Conservation (phyloP, 2,329 filamentous ascomycete genomes). For the Curvularia lunata region DNA sequence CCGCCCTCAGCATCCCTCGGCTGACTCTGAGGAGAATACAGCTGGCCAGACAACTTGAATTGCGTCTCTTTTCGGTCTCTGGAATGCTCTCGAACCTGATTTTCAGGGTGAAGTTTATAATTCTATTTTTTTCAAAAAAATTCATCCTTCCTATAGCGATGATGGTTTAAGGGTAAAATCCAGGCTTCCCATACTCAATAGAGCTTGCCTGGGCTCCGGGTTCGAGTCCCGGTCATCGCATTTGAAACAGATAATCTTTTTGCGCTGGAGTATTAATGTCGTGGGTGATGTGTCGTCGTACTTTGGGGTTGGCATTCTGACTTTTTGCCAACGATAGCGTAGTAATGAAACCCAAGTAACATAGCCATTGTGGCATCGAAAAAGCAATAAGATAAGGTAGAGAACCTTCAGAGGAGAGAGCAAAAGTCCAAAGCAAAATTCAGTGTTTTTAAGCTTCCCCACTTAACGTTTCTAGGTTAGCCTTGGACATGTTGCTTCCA, state of each 20-base stretch:
- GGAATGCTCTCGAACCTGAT: neutral
- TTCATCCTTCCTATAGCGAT: constrained; percentile 10
- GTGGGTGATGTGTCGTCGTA: neutral
- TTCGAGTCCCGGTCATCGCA: constrained; percentile 38
- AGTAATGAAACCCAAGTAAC: neutral
- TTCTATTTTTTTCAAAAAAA: neutral
- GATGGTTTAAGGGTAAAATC: constrained; percentile 44
- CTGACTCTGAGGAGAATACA: neutral
- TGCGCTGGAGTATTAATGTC: neutral
- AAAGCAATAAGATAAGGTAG: neutral
- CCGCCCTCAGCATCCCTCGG: neutral
- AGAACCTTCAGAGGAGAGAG: too few relatives aligned
- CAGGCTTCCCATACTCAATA: constrained; percentile 34
- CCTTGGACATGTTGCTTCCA: too few relatives aligned
- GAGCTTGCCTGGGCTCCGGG: constrained; percentile 33
- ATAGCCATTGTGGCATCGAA: neutral
- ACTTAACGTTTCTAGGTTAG: neutral
- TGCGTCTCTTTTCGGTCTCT: neutral
- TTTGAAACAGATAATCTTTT: neutral
- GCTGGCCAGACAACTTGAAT: neutral
- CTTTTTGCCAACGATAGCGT: constrained; percentile 2
- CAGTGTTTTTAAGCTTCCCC: neutral
- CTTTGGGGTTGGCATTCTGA: neutral
- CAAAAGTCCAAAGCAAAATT: neutral
- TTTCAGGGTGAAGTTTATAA: neutral